These are phyloP conservation scores for Zygoascus flipseniorum DNA, from an alignment of 805 yeast genomes.

Conservation along the genomic window DNA sequence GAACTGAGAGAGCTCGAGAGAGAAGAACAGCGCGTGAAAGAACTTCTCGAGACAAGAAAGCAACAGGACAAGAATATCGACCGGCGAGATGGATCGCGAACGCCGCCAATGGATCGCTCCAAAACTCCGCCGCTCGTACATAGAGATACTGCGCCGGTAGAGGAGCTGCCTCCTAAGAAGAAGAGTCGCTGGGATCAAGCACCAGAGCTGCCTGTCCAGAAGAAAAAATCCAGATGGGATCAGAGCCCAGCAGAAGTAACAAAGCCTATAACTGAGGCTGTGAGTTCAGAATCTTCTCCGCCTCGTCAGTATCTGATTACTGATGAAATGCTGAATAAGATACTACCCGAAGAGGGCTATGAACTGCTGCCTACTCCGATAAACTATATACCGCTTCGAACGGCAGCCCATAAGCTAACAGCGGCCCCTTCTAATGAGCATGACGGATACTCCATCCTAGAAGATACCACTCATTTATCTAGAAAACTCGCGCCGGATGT, in stretches of 20 bases:
- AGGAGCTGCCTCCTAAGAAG: constrained; percentile 10
- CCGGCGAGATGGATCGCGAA: constrained; percentile 2
- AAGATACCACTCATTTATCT: constrained; percentile 28
- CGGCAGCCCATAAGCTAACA: constrained; percentile 31
- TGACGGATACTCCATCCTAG: constrained; percentile 46
- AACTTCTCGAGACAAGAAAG: constrained; percentile 23
- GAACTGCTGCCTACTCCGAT: constrained; percentile 37
- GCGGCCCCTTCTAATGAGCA: constrained; percentile 16
- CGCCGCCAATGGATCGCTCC: constrained; percentile 5
- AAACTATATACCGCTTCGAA: constrained; percentile 33
- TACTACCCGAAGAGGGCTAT: constrained; percentile 47
- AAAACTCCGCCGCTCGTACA: constrained; percentile 17
- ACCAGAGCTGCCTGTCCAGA: not conserved
- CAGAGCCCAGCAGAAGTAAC: not conserved
- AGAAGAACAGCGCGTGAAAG: constrained; percentile 27
- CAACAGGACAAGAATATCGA: constrained; percentile 18
- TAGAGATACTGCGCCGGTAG: constrained; percentile 16
- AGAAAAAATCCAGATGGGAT: constrained; percentile 26
- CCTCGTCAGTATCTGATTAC: constrained; percentile 25
- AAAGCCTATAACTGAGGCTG: constrained; percentile 3
- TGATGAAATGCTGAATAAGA: constrained; percentile 37
- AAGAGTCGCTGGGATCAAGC: constrained; percentile 25
- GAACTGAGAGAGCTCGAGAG: constrained; percentile 34
- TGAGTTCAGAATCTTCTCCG: not conserved
- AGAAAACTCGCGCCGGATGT: constrained; percentile 30